Evolutionary conservation across 768 basidiomycete species (phyloP).

Genomic region (Boletus subparvulus): DNA sequence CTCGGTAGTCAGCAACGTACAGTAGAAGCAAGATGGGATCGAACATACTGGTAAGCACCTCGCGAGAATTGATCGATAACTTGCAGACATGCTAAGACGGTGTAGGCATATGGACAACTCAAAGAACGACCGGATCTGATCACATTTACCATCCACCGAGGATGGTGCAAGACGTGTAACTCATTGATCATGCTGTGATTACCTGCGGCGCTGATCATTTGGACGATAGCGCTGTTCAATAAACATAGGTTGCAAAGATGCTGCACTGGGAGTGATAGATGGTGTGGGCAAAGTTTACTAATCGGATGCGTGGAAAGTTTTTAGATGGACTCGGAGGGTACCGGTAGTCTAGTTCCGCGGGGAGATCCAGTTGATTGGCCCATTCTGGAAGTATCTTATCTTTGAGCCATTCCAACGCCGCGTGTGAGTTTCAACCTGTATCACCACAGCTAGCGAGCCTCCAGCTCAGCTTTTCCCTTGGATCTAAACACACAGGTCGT

Average conservation of each 20-base stretch:
- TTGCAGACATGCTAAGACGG: background rate
- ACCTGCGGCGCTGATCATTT: background rate
- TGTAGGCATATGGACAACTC: constrained; percentile 38
- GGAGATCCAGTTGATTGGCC: no score
- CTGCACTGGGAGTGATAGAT: constrained; percentile 26
- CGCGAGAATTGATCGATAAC: constrained; percentile 21
- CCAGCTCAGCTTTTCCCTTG: background rate
- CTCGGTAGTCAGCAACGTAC: constrained; percentile 30
- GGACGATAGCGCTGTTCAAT: background rate
- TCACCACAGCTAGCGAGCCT: background rate
- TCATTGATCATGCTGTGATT: background rate
- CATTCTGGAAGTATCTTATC: constrained; percentile 7
- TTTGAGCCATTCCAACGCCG: background rate
- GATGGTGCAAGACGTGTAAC: constrained; percentile 38
- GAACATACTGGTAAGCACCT: constrained; percentile 36
- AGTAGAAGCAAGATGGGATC: constrained; percentile 26
- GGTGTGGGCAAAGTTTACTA: constrained; percentile 27
- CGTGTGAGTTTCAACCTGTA: background rate
- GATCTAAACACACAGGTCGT: background rate
- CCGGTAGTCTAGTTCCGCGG: constrained; percentile 24
- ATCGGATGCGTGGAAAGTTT: constrained; percentile 28
- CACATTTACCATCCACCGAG: constrained; percentile 32
- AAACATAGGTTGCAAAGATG: constrained; percentile 34
- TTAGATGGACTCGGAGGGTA: constrained; percentile 22
- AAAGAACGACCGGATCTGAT: constrained; percentile 32